Percentiles rank a stretch among this genome's conserved stretches.
Conservation (phyloP, 2,329 filamentous ascomycete species). For the Cladosporium sp. region DNA sequence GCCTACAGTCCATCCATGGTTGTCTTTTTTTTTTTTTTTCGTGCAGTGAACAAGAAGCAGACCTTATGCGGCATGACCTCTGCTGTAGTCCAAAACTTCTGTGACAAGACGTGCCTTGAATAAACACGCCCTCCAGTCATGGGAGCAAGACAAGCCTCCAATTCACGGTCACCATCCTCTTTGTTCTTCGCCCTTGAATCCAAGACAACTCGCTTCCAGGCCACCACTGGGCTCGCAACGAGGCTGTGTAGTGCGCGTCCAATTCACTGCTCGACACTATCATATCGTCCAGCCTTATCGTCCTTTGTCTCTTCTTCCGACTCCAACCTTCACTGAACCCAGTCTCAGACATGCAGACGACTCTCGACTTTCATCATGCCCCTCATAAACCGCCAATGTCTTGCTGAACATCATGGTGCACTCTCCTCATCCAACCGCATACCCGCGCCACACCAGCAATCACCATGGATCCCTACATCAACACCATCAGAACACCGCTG, state of each 20-base stretch:
- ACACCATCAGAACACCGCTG: not conserved
- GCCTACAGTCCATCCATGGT: not conserved
- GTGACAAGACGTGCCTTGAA: not conserved
- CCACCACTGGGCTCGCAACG: not conserved
- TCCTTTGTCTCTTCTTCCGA: not conserved
- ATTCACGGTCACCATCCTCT: not conserved
- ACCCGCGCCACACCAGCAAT: not conserved
- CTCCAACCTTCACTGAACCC: not conserved
- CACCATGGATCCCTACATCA: not conserved
- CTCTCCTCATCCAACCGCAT: not conserved
- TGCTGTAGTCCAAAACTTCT: not conserved
- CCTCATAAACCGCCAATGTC: not conserved
- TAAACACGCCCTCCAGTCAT: not conserved
- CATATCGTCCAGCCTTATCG: not conserved
- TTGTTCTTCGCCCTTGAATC: not conserved
- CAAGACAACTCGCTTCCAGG: not conserved
- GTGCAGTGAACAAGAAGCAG: not conserved
- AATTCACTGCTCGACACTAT: not conserved
- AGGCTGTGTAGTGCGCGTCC: not conserved
- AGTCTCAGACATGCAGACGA: not conserved
- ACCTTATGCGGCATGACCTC: not conserved
- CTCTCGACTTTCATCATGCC: not conserved
- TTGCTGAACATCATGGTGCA: not conserved
- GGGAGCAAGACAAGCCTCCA: not conserved
- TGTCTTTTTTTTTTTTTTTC: not conserved